Percentiles rank a stretch among this genome's conserved stretches.
Conservation (phyloP, 495 filamentous ascomycete genomes). For the Penicillium dipodomyicola region DNA sequence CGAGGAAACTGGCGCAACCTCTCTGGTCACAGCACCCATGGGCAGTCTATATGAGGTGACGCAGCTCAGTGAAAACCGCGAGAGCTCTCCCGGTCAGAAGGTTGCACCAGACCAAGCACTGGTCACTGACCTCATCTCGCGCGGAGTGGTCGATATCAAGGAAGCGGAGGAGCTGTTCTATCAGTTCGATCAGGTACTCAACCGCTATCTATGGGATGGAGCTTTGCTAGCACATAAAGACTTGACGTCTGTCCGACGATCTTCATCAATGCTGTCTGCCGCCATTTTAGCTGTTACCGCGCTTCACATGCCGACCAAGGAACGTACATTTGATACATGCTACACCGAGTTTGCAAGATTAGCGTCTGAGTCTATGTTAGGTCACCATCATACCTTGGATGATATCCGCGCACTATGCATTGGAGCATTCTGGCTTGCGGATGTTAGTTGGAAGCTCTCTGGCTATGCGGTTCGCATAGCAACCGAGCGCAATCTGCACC, state of each 20-base stretch:
- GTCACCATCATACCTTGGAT: slow-evolving; percentile 48
- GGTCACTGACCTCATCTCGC: slow-evolving; percentile 53
- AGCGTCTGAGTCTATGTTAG: slow-evolving; percentile 53
- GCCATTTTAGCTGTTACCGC: slow-evolving; percentile 53
- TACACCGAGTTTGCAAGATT: slow-evolving; percentile 53
- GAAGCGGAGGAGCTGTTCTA: slow-evolving; percentile 52
- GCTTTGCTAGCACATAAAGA: slow-evolving; percentile 46
- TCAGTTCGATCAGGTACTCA: slow-evolving; percentile 51
- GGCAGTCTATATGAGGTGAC: slow-evolving; percentile 60
- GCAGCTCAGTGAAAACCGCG: slow-evolving; percentile 49
- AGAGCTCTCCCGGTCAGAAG: slow-evolving; percentile 35
- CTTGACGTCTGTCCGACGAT: slow-evolving; percentile 43
- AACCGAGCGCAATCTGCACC: slow-evolving; percentile 51
- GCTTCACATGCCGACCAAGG: slow-evolving; percentile 48
- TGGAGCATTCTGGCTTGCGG: slow-evolving; percentile 55
- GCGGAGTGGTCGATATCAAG: slow-evolving; percentile 44
- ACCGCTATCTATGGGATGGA: slow-evolving; percentile 55
- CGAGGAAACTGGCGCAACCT: slow-evolving; percentile 42
- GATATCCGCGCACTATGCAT: slow-evolving; percentile 53
- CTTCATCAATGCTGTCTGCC: slow-evolving; percentile 50
- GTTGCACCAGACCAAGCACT: slow-evolving; percentile 39
- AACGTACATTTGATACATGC: slow-evolving; percentile 48
- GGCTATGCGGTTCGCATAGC: slow-evolving; percentile 57
- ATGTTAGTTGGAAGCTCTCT: slow-evolving; percentile 56
- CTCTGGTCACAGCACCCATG: slow-evolving; percentile 56